Percentiles rank a stretch among this genome's conserved stretches.
phyloP scores from a whole-genome alignment of 2,329 filamentous ascomycete species.

The Trichoderma koningii region DNA sequence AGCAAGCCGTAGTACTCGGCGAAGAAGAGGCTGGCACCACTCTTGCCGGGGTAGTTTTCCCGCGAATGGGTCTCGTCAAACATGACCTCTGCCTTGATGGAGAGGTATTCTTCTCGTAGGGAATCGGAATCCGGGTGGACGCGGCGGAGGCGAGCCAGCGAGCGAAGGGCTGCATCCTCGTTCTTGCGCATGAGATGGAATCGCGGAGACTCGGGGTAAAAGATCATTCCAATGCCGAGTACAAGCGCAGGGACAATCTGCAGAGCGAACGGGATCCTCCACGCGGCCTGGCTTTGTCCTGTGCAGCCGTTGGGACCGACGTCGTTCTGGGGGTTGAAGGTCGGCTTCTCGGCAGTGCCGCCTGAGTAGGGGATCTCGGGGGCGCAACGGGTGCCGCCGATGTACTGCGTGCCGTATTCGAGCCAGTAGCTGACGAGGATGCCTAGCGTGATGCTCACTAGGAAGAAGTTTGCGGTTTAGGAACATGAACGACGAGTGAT shows the following conservation, averaged over 20 bases:
- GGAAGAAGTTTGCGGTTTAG: neutral
- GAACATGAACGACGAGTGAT: neutral
- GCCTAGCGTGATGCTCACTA: slow-evolving; percentile 45
- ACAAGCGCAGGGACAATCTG: slow-evolving; percentile 60
- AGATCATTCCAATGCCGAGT: slow-evolving; percentile 55
- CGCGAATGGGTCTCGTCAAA: slow-evolving; percentile 39
- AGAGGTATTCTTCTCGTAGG: slow-evolving; percentile 40
- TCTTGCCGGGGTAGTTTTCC: slow-evolving; percentile 38
- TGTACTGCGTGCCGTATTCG: slow-evolving; percentile 45
- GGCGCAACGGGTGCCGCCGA: slow-evolving; percentile 49
- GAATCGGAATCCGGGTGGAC: slow-evolving; percentile 38
- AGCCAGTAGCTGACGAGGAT: slow-evolving; percentile 49
- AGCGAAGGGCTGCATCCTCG: slow-evolving; percentile 38
- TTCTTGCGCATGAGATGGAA: slow-evolving; percentile 39
- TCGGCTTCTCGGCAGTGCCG: slow-evolving; percentile 41
- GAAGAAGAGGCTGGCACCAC: slow-evolving; percentile 37
- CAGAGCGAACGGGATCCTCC: slow-evolving; percentile 52
- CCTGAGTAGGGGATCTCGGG: slow-evolving; percentile 50
- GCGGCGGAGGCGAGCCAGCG: slow-evolving; percentile 39
- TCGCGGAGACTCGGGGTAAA: slow-evolving; percentile 49
- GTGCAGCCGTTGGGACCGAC: slow-evolving; percentile 46
- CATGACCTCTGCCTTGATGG: slow-evolving; percentile 43
- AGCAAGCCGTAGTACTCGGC: slow-evolving; percentile 39
- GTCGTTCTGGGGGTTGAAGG: slow-evolving; percentile 48
- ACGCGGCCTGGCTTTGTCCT: slow-evolving; percentile 48